Percentiles rank a stretch among this genome's conserved stretches.
Conservation (phyloP, 192 early-diverging fungal species). For the Coemansia sp. region DNA sequence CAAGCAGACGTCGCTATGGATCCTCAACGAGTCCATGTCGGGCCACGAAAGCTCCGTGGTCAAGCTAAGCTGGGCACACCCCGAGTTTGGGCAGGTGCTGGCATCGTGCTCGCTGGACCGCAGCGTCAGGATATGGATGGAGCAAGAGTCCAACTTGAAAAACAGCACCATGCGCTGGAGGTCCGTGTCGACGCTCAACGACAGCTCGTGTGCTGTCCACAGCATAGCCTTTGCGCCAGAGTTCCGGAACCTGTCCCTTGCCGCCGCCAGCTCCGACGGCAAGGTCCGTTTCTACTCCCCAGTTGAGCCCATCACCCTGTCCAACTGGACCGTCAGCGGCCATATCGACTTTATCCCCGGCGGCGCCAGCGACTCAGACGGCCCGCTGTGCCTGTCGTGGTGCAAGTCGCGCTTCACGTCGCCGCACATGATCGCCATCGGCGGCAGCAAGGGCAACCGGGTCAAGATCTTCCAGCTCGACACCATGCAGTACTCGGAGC, state of each 20-base stretch:
- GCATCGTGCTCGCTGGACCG: conserved; percentile 92
- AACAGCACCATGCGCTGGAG: conserved; percentile 70
- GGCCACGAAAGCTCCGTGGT: conserved; percentile 82
- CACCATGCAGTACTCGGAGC: conserved; percentile 42
- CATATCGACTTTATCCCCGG: conserved; percentile 58
- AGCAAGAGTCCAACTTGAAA: conserved; percentile 62
- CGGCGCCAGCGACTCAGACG: conserved; percentile 69
- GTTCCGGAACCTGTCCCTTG: conserved; percentile 75
- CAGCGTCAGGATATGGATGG: conserved; percentile 89
- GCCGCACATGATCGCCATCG: conserved; percentile 76
- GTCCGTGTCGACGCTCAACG: conserved; percentile 58
- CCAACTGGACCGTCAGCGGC: conserved; percentile 73
- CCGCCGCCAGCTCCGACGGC: conserved; percentile 77
- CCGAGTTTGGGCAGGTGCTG: conserved; percentile 91
- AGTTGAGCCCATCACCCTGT: conserved; percentile 69
- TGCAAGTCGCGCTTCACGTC: conserved; percentile 74
- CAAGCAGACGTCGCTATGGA: conserved; percentile 68
- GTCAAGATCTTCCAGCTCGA: conserved; percentile 59
- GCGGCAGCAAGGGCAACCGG: conserved; percentile 74
- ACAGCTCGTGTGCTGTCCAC: conserved; percentile 72
- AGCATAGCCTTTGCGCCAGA: conserved; percentile 90
- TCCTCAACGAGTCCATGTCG: conserved; percentile 66
- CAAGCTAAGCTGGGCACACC: conserved; percentile 90
- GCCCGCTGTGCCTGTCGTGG: conserved; percentile 82
- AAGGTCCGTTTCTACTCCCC: conserved; percentile 85